Base-by-base conservation (phyloP, 495 filamentous ascomycete genomes). In the Penicillium tannophilum region DNA sequence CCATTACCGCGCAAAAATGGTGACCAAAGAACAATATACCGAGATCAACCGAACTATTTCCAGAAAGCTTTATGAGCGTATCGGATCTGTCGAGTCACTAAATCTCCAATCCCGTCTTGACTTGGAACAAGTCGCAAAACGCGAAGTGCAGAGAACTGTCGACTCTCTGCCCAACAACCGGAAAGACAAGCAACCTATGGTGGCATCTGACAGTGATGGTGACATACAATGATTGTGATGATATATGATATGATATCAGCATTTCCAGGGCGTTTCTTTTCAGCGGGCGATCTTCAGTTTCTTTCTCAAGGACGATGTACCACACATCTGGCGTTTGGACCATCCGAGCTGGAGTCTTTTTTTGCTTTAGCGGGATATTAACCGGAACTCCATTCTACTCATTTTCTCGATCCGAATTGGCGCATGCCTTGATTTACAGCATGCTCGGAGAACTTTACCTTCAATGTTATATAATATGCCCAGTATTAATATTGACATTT, bases 1-100 rank as follows among this genome's bases (percentile, higher is more conserved):
- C 20, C 84, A 89, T 61, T 95, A 89, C 59, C 83, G 84, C 12
- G 77, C 77, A 30, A 85, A 85, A 55, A 76, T 84, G 45, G 76
- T 97, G 10, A 87, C 86, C 33, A 87, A 90, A 63, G 88, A 95
- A 42, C 88, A 96, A 69, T 97, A 90, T 74, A 92, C 88, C 6
- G 84, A 87, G 46, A 92, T 96, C 74, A 96, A 96, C 69, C 85
- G 91, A 46, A 87, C 84, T 36, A 84, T 96, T 26, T 94, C 89
- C 14, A 84, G 90, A 17, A 87, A 84, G 73, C 75, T 97, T n/a
- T 97, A 97, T 68, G 89, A 95, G 41, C 84, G 85, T 39, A 85
- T 93, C 14, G 84, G 82, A 6, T 85, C 88, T 46, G 77, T 79
- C 1, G 78, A 82, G n/a, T 71, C 75, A 3, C 69, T 88, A 10